phyloP scores from a whole-genome alignment of 1,284 basidiomycete genomes.

The Fistulinella staudtii region DNA sequence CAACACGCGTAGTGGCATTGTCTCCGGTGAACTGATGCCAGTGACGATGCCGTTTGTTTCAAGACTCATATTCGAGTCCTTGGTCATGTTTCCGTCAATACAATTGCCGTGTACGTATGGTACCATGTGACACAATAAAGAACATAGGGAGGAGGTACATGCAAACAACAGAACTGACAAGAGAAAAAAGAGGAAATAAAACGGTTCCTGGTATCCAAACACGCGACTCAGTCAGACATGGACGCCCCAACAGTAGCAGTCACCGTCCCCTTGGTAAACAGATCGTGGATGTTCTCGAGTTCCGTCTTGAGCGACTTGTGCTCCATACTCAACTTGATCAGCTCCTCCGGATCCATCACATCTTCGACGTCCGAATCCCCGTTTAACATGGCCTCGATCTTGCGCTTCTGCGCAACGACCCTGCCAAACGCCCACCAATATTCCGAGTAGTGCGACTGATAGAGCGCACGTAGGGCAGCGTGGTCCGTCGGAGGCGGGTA shows the following conservation, averaged over 20 bases:
- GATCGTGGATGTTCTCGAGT: slow-evolving; percentile 43
- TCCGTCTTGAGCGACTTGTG: slow-evolving; percentile 44
- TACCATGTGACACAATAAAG: no score
- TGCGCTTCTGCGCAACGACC: slow-evolving; percentile 45
- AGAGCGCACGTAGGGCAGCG: slow-evolving; percentile 47
- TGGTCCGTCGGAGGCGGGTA: slow-evolving; percentile 46
- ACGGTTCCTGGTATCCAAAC: slow-evolving; percentile 14
- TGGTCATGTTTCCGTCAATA: no score
- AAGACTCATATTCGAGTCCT: no score
- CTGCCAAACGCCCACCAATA: slow-evolving; percentile 47
- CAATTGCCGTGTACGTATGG: no score
- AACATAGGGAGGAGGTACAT: no score
- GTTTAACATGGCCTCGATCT: slow-evolving; percentile 38
- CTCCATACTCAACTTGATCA: slow-evolving; percentile 41
- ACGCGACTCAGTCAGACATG: slow-evolving; percentile 11
- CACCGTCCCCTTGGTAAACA: slow-evolving; percentile 26
- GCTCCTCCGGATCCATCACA: slow-evolving; percentile 50
- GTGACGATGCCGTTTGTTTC: no score
- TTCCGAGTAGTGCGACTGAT: slow-evolving; percentile 45
- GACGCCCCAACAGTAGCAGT: background rate
- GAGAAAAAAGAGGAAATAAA: slow-evolving; percentile 23
- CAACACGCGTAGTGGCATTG: no score
- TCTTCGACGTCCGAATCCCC: slow-evolving; percentile 39
- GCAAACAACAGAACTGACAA: no score
- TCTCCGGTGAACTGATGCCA: no score